phyloP scores from a whole-genome alignment of 768 basidiomycete genomes.

The Boletus rufocinnamomeus region DNA sequence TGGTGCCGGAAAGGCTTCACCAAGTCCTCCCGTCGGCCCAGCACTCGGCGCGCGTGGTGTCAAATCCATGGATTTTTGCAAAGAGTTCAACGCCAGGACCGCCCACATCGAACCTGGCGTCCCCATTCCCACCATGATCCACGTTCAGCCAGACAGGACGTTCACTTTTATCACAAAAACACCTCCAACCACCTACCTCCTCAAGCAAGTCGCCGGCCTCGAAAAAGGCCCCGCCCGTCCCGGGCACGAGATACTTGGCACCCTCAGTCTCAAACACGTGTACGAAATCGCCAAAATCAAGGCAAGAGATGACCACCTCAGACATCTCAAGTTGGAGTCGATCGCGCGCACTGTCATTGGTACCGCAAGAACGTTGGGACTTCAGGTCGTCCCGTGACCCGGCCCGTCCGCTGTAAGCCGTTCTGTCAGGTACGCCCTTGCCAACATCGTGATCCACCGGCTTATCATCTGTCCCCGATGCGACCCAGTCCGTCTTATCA shows the following conservation, averaged over 20 bases:
- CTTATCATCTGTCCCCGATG: conserved; percentile 23
- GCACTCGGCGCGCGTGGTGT: conserved; percentile 97
- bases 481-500: conserved; percentile 30
- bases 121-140: conserved; percentile 91
- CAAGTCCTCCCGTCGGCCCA: conserved; percentile 94
- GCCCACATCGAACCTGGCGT: conserved; percentile 82
- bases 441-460: conserved; percentile 20
- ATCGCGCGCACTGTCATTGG: conserved; percentile 89
- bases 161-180: conserved; percentile 94
- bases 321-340: conserved; percentile 81
- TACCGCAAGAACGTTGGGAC: conserved; percentile 84
- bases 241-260: conserved; percentile 75
- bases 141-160: conserved; percentile 90
- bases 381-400: conserved; percentile 84
- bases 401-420: conserved; percentile 16
- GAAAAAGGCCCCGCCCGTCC: conserved; percentile 88
- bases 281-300: conserved; percentile 99
- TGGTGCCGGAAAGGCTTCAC: conserved; percentile 92
- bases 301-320: conserved; percentile 84
- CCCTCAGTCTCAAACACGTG: conserved; percentile 92
- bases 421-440: conserved; percentile 30
- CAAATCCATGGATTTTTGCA: conserved; percentile 99
- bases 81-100: conserved; percentile 98
- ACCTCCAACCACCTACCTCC: conserved; percentile 85
- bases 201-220: conserved; percentile 88